Base-by-base conservation (phyloP, 2,329 filamentous ascomycete genomes). In the Rachicladosporium sp. region DNA sequence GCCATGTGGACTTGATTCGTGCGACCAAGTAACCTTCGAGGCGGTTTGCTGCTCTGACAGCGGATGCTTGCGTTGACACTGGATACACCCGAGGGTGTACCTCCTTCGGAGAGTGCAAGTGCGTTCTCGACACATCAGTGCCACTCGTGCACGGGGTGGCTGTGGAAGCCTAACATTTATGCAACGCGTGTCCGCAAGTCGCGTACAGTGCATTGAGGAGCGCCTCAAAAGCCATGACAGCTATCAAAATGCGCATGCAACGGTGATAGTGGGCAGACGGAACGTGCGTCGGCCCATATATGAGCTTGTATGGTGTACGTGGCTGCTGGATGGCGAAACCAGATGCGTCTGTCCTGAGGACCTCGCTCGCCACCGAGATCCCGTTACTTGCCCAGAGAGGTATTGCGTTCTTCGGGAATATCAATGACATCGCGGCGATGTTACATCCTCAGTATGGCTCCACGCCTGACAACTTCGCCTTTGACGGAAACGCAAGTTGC, bases 401-500 rank as follows among this genome's bases (percentile, higher is more conserved):
- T 6, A 15, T 6, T 15, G 13, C 31, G 13, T 11, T 6, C 30
- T 10, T 36, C 21, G n/a, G 13, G n/a, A 36, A 8, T 10, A 15
- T 29, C 23, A 10, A 11, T 15, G 7, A 6, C 30, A 23, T 10
- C 30, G 13, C 13, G 11, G 19, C 6, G 19, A 29, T 21, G 13
- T 36, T 29, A 10, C 13, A 37, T 19, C 11, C 36, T 44, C 46
- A 51, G 29, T 32, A 50, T 10, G 48, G 46, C 33, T 61, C 37
- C 19, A 47, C 50, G 32, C 54, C 55, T 31, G 62, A 53, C 39
- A 68, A 43, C 38, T 60, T 50, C 27, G 58, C 66, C 40, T 54
- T 60, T 9, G 53, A 52, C 6, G 65, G 65, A 48, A 56, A 59
- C 36, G 56, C 52, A 46, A 69, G 47, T 8, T 52, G 61, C 19